phyloP scores from a whole-genome alignment of 139 green algal genomes.

The Limnomonas spitsbergensis region DNA sequence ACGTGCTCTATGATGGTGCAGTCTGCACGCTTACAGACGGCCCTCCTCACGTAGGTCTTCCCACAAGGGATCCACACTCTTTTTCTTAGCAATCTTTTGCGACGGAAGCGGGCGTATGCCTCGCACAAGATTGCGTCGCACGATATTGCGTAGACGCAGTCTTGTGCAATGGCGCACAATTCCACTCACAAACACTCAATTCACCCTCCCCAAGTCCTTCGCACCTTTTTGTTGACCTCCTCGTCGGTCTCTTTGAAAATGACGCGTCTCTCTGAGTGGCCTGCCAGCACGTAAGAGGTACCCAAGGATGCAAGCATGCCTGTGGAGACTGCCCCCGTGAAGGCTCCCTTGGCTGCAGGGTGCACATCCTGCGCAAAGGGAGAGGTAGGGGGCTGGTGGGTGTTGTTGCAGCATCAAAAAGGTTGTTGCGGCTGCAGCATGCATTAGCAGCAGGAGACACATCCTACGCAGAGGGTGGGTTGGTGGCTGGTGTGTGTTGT shows the following conservation, averaged over 20 bases:
- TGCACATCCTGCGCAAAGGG: conserved; percentile 12
- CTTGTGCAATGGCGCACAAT: no score
- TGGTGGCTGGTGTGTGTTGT: neutral
- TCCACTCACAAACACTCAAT: no score
- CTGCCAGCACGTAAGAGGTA: neutral
- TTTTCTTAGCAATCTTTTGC: no score
- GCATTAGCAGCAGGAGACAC: neutral
- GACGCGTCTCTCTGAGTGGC: conserved; percentile 4
- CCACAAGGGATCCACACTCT: no score
- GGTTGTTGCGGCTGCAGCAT: no score
- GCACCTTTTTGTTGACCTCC: conserved; percentile 4
- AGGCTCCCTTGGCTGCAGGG: conserved; percentile 13
- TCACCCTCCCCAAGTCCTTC: neutral
- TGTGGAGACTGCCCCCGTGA: conserved; percentile 5
- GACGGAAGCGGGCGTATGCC: no score
- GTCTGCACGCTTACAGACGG: no score
- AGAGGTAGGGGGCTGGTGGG: neutral
- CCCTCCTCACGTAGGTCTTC: no score
- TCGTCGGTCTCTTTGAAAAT: conserved; percentile 3
- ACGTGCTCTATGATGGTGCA: no score
- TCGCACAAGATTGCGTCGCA: no score
- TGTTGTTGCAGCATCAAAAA: no score
- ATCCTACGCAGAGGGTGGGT: neutral
- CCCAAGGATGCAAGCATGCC: conserved; percentile 5
- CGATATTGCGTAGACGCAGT: no score